phyloP scores from a whole-genome alignment of 1,284 basidiomycete genomes.

The Cronartium quercuum region DNA sequence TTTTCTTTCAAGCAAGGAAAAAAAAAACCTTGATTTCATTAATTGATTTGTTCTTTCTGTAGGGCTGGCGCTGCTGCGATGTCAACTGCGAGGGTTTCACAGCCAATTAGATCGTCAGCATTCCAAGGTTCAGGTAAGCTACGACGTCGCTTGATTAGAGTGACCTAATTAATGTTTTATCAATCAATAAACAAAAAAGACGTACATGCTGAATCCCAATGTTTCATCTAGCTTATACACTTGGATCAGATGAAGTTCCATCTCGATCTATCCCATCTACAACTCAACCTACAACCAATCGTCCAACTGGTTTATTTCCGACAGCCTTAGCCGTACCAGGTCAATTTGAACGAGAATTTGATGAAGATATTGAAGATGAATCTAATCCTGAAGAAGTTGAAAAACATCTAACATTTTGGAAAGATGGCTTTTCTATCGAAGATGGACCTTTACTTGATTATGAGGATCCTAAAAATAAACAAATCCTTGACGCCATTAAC shows the following conservation, averaged over 20 bases:
- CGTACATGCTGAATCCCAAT: constrained; percentile 21
- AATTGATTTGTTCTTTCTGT: constrained; percentile 3
- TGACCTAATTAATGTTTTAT: constrained; percentile 50
- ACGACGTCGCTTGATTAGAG: constrained; percentile 43
- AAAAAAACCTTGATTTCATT: constrained; percentile 1
- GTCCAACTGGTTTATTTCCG: constrained; percentile 35
- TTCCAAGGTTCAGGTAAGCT: constrained; percentile 47
- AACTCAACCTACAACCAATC: constrained; percentile 46
- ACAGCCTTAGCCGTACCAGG: constrained; percentile 40
- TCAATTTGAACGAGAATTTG: constrained; percentile 32
- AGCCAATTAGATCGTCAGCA: constrained; percentile 50
- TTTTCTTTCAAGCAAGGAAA: too few relatives aligned
- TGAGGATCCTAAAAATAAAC: constrained; percentile 69
- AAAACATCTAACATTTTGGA: constrained; percentile 85
- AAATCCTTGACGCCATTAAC: constrained; percentile 70
- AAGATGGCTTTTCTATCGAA: constrained; percentile 86
- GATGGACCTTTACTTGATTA: constrained; percentile 80
- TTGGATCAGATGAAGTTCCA: constrained; percentile 79
- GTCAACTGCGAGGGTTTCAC: neutral
- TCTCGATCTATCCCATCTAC: constrained; percentile 63
- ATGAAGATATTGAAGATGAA: constrained; percentile 50
- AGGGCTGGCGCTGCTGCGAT: constrained; percentile 34
- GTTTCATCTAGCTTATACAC: constrained; percentile 59
- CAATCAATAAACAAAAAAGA: too few relatives aligned
- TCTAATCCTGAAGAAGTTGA: constrained; percentile 61